Evolutionary conservation across 805 yeast genomes (phyloP).

Genomic region (Kodamaea neixiangensis): DNA sequence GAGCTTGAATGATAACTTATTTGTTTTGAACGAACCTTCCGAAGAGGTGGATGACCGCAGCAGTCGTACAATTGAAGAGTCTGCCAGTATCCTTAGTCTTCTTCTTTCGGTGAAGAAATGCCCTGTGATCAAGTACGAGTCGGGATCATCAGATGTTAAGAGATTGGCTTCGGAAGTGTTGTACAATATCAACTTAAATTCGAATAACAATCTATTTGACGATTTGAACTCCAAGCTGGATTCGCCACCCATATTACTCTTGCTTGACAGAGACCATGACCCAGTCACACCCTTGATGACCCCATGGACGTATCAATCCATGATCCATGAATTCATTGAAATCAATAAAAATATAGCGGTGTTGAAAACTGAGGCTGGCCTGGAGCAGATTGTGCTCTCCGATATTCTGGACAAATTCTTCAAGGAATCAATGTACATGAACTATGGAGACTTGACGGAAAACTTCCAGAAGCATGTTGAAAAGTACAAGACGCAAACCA

Average conservation of each 20-base stretch:
- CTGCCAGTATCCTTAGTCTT: conserved; percentile 49
- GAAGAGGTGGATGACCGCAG: conserved; percentile 12
- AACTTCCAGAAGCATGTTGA: conserved; percentile 81
- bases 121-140: conserved; percentile 79
- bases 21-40: conserved; percentile 30
- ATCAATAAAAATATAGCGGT: conserved; percentile 80
- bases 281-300: conserved; percentile 89
- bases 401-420: conserved; percentile 74
- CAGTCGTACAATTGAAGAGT: conserved; percentile 30
- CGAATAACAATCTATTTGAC: conserved; percentile 65
- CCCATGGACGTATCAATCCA: conserved; percentile 98
- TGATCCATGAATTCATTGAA: conserved; percentile 92
- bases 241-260: conserved; percentile 68
- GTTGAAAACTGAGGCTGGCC: conserved; percentile 45
- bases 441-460: conserved; percentile 94
- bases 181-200: conserved; percentile 55
- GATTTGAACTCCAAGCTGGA: conserved; percentile 57
- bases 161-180: conserved; percentile 69
- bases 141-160: conserved; percentile 61
- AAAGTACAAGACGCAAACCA: conserved; percentile 77
- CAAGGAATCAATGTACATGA: conserved; percentile 77
- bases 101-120: conserved; percentile 71
- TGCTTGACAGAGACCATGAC: conserved; percentile 84
- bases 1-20: conserved; percentile 70
- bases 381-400: conserved; percentile 50